phyloP scores from a whole-genome alignment of 495 filamentous ascomycete genomes.

The Lasiosphaeria hispida region DNA sequence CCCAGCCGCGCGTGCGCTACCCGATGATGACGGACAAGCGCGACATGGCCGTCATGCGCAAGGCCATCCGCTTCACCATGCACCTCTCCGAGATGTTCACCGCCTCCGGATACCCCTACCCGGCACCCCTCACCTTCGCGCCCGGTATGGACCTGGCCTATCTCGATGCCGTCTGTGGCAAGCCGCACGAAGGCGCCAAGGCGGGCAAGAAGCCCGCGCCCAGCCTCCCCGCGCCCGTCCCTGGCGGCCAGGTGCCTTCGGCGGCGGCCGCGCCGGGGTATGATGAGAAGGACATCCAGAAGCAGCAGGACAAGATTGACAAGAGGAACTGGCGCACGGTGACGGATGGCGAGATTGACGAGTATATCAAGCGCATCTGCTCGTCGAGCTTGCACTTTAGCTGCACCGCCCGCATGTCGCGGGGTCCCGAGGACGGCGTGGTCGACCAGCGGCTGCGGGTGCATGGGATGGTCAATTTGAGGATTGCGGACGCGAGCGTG shows the following conservation, averaged over 20 bases:
- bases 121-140: conserved; percentile 14
- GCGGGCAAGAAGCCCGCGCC: background rate
- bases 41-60: conserved; percentile 18
- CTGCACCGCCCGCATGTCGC: conserved; percentile 30
- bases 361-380: conserved; percentile 16
- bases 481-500: conserved; percentile 51
- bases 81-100: conserved; percentile 25
- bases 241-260: background rate
- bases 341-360: conserved; percentile 30
- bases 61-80: conserved; percentile 27
- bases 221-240: background rate
- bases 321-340: conserved; percentile 19
- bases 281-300: background rate
- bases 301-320: background rate
- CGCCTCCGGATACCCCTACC: conserved; percentile 21
- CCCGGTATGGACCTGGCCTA: conserved; percentile 21
- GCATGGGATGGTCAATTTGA: conserved; percentile 39
- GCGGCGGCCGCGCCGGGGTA: too few species aligned
- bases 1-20: conserved; percentile 24
- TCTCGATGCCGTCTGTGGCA: conserved; percentile 11
- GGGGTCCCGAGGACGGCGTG: conserved; percentile 31
- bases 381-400: conserved; percentile 22
- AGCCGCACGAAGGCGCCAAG: background rate
- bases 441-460: conserved; percentile 51
- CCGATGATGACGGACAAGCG: conserved; percentile 24